Evolutionary conservation across 768 basidiomycete genomes (phyloP).

Genomic region (Naganishia vishniacii): DNA sequence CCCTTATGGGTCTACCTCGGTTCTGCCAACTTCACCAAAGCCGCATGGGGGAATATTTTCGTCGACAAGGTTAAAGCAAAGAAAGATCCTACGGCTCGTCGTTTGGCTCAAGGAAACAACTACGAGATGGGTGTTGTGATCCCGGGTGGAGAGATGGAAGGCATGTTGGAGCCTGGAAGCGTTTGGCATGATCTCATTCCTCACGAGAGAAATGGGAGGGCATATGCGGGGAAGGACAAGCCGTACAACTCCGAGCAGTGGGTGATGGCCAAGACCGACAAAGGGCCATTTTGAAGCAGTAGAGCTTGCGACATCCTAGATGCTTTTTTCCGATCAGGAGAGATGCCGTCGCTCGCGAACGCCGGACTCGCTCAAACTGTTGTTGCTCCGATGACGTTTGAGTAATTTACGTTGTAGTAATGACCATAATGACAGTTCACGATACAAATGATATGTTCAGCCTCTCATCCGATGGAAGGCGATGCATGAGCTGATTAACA

Average conservation of each 20-base stretch:
- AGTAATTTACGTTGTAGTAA: constrained; percentile 3
- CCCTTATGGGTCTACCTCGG: constrained; percentile 28
- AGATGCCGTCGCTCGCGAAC: too few relatives aligned
- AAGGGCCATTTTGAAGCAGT: too few relatives aligned
- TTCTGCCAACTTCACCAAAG: constrained; percentile 27
- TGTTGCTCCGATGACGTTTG: not conserved
- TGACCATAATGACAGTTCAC: constrained; percentile 11
- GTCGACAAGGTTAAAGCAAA: not conserved
- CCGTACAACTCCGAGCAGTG: constrained; percentile 20
- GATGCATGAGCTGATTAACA: too few relatives aligned
- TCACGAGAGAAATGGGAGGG: constrained; percentile 2
- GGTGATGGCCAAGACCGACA: too few relatives aligned
- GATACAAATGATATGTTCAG: constrained; percentile 20
- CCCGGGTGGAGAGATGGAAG: constrained; percentile 12
- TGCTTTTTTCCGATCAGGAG: too few relatives aligned
- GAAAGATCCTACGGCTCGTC: not conserved
- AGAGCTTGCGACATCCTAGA: too few relatives aligned
- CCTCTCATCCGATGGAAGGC: too few relatives aligned
- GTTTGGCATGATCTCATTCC: constrained; percentile 25
- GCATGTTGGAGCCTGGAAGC: constrained; percentile 26
- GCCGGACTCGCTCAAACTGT: not conserved
- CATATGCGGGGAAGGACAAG: constrained; percentile 18
- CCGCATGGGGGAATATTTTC: constrained; percentile 23
- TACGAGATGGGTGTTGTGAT: constrained; percentile 27
- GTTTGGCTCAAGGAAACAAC: constrained; percentile 17